These are phyloP conservation scores for Kwoniella botswanensis DNA, from an alignment of 768 basidiomycete species.

Conservation along the genomic window DNA sequence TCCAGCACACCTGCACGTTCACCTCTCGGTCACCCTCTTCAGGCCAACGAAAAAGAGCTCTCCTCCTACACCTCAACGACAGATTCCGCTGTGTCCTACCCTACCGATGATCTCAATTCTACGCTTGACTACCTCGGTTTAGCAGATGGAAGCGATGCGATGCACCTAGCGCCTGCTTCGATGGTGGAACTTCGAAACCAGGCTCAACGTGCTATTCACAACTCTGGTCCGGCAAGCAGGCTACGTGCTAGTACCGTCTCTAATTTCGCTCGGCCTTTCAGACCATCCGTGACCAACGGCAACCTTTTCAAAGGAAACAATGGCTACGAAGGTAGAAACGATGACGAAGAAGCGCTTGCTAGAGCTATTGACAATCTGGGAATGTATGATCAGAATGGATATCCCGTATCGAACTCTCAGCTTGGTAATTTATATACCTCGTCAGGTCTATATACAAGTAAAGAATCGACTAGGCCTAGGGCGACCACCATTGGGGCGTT, in stretches of 20 bases:
- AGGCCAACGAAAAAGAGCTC: conserved; percentile 71
- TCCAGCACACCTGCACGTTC: conserved; percentile 62
- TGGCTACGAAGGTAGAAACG: conserved; percentile 14
- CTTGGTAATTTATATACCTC: conserved; percentile 16
- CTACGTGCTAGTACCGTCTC: conserved; percentile 90
- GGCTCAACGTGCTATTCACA: conserved; percentile 86
- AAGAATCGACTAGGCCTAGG: conserved; percentile 51
- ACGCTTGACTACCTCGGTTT: conserved; percentile 96
- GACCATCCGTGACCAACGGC: conserved; percentile 61
- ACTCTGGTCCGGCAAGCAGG: conserved; percentile 75
- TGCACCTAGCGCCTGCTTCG: conserved; percentile 67
- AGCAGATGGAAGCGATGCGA: conserved; percentile 65
- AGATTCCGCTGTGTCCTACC: conserved; percentile 43
- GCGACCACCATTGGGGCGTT: conserved; percentile 57
- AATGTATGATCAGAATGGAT: conserved; percentile 37
- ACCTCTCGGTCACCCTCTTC: conserved; percentile 36
- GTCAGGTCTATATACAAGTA: conserved; percentile 17
- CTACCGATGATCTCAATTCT: conserved; percentile 79
- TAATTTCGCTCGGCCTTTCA: conserved; percentile 76
- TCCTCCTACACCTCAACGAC: conserved; percentile 76
- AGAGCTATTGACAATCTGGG: conserved; percentile 39
- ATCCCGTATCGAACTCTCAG: conserved; percentile 16
- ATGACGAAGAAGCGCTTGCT: conserved; percentile 30
- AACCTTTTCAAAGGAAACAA: conserved; percentile 61
- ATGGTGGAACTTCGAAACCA: conserved; percentile 86